Evolutionary conservation across 2,329 filamentous ascomycete species (phyloP), one percentile per base, ranked within the genome.

Genomic region (Epicoccum nigrum): DNA sequence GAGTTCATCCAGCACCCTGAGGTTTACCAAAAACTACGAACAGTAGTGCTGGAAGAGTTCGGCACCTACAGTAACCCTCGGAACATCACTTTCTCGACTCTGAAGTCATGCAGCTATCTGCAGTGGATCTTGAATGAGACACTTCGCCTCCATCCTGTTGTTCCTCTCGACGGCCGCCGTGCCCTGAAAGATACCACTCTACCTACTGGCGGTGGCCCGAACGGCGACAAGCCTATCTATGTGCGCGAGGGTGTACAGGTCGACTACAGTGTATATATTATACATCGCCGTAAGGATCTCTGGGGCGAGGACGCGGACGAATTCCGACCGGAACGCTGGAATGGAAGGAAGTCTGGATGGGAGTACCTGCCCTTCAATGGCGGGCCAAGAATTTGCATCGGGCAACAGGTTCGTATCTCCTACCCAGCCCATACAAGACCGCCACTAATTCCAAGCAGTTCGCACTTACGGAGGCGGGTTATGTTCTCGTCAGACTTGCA

Each of bases 41-140:
- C 61, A 5, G 71, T 69, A 30, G 62, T 76, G 5, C 40, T 64
- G 7, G 60, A 67, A 3, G 66, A 71, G 1, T 79, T 81, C 30
- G 79, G 79, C 7, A 73, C 77, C 33, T 71, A 67, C 32, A 53
- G 63, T 16, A 58, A 68, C 6, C 70, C 74, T 1, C 65, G 65
- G 17, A 63, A 73, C 23, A 70, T 80, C 42, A 76, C 74, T 7
- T 80, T 80, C 27, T 44, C 55, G 2, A 51, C n/a, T 2, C 59
- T 74, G 12, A 73, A 73, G 47, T 61, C 52, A 1, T 67, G 65
- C 45, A 60, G 49, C 6, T 71, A 71, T 39, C 60, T 74, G 1
- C 67, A 72, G 15, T 65, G 65, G 60, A 33, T 66, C 4, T 27
- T 74, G 33, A 70, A 69, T 32, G 72, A 74, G 46, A 62, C 63